Evolutionary conservation across 2,329 filamentous ascomycete species (phyloP), one percentile per base, ranked within the genome.

Genomic region (Alternaria longipes): DNA sequence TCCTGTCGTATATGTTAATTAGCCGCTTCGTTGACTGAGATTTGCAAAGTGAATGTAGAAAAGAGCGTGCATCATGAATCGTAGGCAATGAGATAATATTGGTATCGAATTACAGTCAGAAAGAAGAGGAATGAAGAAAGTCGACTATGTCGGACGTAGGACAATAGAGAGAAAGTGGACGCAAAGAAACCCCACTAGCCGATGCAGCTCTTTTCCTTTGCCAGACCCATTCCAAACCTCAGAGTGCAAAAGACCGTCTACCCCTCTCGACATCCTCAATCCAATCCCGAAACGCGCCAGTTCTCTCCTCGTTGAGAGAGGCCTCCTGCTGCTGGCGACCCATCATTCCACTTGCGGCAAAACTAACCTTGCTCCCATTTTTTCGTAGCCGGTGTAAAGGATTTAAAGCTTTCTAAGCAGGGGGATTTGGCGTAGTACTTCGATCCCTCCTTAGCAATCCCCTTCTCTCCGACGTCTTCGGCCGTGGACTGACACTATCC

Each of bases 381-480:
- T 28, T 12, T n/a, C 22, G 22, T n/a, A 38, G 20, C 16, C 34
- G n/a, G 2, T 16, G 20, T 28, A 9, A 42, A 20, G 40, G 11
- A 5, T 16, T 16, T 28, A 2, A 42, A 20, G 32, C 34, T 36
- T 52, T 50, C 58, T 60, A 60, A 57, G 54, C 54, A 24, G 36
- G 36, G 7, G 46, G 46, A 2, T 50, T 50, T 34, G 58, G 58
- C 28, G 58, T 60, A 11, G 47, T 40, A 22, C 58, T 60, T 3
- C 58, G n/a, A 18, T 60, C 56, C 45, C 83, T 80, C 54, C 78
- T 78, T 61, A 85, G 73, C 66, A 86, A 79, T 52, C 82, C 82
- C 56, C 83, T 80, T 50, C 82, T 78, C 36, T 60, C 58, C 8
- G 50, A 47, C 3, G 53, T 47, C 28, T 56, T 62, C 3, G 63